A percentile compares a stretch with the other conserved stretches of the same genome.
These are phyloP conservation scores for Calendula officinalis DNA, from an alignment of 129 eudicot species.

Conservation along the genomic window DNA sequence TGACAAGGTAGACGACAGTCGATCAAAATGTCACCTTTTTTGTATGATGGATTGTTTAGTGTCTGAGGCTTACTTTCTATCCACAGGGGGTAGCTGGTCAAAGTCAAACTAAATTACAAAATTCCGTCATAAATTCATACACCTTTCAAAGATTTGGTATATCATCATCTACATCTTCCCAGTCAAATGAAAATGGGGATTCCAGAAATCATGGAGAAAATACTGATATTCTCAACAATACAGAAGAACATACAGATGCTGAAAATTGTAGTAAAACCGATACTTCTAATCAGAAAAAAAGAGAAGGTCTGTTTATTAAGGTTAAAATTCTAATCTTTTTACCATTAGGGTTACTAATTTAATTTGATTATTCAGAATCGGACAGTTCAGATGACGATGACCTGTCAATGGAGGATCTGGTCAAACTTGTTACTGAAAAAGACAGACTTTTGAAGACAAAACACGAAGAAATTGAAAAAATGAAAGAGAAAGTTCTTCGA, in stretches of 20 bases:
- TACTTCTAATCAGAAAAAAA: constrained; percentile 28
- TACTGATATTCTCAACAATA: constrained; percentile 16
- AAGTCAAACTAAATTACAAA: constrained; percentile 30
- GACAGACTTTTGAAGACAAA: constrained; percentile 45
- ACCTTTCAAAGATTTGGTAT: constrained; percentile 44
- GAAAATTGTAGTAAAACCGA: constrained; percentile 18
- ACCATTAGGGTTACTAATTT: constrained; percentile 14
- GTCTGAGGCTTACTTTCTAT: constrained; percentile 8
- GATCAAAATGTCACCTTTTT: no score
- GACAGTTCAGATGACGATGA: constrained; percentile 57
- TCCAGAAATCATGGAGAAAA: constrained; percentile 19
- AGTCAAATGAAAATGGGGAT: constrained; percentile 42
- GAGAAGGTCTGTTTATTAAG: constrained; percentile 39
- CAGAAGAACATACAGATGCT: constrained; percentile 24
- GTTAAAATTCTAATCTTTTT: constrained; percentile 16
- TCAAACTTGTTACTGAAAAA: constrained; percentile 62
- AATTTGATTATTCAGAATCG: constrained; percentile 34
- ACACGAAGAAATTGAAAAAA: constrained; percentile 45
- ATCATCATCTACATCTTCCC: constrained; percentile 56
- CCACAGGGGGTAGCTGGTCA: constrained; percentile 30
- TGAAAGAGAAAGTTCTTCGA: constrained; percentile 68
- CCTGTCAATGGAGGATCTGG: constrained; percentile 61
- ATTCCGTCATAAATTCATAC: constrained; percentile 20
- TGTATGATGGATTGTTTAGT: background rate
- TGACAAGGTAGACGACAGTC: no score